phyloP scores from a whole-genome alignment of 2,329 filamentous ascomycete genomes.

The Pestalotiopsis sp. region DNA sequence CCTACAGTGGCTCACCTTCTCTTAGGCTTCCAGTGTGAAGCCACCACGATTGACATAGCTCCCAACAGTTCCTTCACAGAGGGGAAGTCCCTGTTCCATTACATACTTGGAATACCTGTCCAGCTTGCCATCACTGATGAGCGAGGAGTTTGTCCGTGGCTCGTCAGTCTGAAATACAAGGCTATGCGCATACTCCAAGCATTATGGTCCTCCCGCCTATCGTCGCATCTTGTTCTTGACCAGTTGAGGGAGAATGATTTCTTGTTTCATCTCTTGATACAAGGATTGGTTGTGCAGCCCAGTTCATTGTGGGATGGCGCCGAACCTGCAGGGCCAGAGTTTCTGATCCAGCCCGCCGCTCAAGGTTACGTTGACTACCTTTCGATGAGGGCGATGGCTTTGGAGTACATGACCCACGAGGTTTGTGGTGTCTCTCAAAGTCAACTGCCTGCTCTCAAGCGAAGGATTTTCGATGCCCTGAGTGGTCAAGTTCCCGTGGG shows the following conservation, averaged over 20 bases:
- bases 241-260: constrained; percentile 82
- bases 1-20: constrained; percentile 90
- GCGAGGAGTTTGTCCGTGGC: constrained; percentile 66
- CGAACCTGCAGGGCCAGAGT: constrained; percentile 62
- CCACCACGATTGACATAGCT: constrained; percentile 70
- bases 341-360: constrained; percentile 70
- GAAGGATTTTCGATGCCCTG: constrained; percentile 72
- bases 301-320: constrained; percentile 76
- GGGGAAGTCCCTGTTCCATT: constrained; percentile 80
- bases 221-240: constrained; percentile 72
- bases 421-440: constrained; percentile 76
- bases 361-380: constrained; percentile 78
- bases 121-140: constrained; percentile 68
- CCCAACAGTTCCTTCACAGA: constrained; percentile 71
- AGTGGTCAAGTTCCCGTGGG: constrained; percentile 74
- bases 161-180: constrained; percentile 69
- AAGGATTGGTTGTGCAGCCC: constrained; percentile 71
- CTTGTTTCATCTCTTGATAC: constrained; percentile 75
- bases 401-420: constrained; percentile 86
- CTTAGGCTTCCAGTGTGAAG: constrained; percentile 81
- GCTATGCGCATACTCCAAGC: constrained; percentile 75
- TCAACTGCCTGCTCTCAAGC: constrained; percentile 70
- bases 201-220: constrained; percentile 83
- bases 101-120: constrained; percentile 72
- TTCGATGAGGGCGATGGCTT: constrained; percentile 72